These are phyloP conservation scores for Mycena capillaripes DNA, from an alignment of 768 basidiomycete species.

Conservation along the genomic window DNA sequence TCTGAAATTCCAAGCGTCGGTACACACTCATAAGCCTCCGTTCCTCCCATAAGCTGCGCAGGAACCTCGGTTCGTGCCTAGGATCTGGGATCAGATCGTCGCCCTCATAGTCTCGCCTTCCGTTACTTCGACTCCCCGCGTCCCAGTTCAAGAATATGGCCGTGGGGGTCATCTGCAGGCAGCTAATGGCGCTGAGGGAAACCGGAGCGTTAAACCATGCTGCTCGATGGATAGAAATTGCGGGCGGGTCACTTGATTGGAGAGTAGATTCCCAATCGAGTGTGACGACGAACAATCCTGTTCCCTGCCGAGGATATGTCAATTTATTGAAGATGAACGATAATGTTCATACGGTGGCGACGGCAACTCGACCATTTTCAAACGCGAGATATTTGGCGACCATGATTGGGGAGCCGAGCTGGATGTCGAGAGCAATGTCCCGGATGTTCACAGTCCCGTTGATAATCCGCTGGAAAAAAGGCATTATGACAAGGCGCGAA, in stretches of 20 bases:
- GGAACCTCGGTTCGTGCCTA: neutral
- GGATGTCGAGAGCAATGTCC: slow-evolving; percentile 34
- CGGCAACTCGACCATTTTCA: slow-evolving; percentile 27
- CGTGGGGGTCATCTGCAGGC: slow-evolving; percentile 31
- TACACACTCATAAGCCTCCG: slow-evolving; percentile 15
- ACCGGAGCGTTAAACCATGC: slow-evolving; percentile 30
- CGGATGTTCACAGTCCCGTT: slow-evolving; percentile 32
- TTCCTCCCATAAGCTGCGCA: neutral
- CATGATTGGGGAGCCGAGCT: slow-evolving; percentile 23
- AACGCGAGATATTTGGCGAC: slow-evolving; percentile 31
- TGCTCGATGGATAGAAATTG: slow-evolving; percentile 13
- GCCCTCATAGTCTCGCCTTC: neutral
- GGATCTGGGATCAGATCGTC: slow-evolving; percentile 13
- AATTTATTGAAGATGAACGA: neutral
- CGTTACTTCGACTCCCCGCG: neutral
- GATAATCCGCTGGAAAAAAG: slow-evolving; percentile 57
- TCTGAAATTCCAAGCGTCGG: neutral
- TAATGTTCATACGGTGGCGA: slow-evolving; percentile 21
- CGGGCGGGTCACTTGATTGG: neutral
- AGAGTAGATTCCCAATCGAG: slow-evolving; percentile 23
- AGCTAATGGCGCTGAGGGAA: slow-evolving; percentile 4
- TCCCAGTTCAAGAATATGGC: slow-evolving; percentile 32
- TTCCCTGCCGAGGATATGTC: slow-evolving; percentile 8
- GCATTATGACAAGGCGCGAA: slow-evolving; percentile 58
- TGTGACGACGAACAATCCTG: slow-evolving; percentile 29